Percentiles rank a stretch among this genome's conserved stretches.
These are phyloP conservation scores for Penicillium argentinense DNA, from an alignment of 495 filamentous ascomycete species.

Conservation along the genomic window DNA sequence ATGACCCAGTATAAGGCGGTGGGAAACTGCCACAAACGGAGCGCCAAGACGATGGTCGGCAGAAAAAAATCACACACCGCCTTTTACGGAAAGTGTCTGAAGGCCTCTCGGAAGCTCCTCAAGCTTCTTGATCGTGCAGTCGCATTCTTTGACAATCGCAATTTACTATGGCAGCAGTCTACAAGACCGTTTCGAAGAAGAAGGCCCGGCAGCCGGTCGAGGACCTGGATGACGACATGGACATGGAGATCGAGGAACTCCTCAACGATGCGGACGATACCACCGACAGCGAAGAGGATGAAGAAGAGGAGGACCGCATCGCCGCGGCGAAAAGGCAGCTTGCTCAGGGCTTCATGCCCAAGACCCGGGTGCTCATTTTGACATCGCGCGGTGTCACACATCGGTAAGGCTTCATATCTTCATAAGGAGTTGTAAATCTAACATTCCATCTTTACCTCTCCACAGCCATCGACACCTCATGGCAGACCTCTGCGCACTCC, in stretches of 20 bases:
- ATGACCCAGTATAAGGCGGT: no score
- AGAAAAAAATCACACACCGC: slow-evolving; percentile 47
- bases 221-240: slow-evolving; percentile 32
- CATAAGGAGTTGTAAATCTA: neutral
- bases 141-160: slow-evolving; percentile 8
- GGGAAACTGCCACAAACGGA: no score
- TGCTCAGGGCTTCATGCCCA: slow-evolving; percentile 46
- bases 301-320: slow-evolving; percentile 31
- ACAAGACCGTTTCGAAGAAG: slow-evolving; percentile 83
- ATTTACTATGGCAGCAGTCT: slow-evolving; percentile 82
- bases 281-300: slow-evolving; percentile 49
- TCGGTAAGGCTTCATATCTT: slow-evolving; percentile 53
- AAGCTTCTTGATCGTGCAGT: slow-evolving; percentile 19
- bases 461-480: slow-evolving; percentile 87
- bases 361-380: slow-evolving; percentile 80
- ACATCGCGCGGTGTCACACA: slow-evolving; percentile 87
- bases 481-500: slow-evolving; percentile 81
- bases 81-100: no score
- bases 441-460: no score
- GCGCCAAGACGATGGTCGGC: slow-evolving; percentile 36
- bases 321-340: slow-evolving; percentile 41
- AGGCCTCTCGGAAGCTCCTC: no score
- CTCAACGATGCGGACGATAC: slow-evolving; percentile 44
- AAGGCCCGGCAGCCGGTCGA: slow-evolving; percentile 35
- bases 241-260: slow-evolving; percentile 41